Base-by-base conservation (phyloP, 1,284 basidiomycete genomes). In the Boletus chippewaensis region DNA sequence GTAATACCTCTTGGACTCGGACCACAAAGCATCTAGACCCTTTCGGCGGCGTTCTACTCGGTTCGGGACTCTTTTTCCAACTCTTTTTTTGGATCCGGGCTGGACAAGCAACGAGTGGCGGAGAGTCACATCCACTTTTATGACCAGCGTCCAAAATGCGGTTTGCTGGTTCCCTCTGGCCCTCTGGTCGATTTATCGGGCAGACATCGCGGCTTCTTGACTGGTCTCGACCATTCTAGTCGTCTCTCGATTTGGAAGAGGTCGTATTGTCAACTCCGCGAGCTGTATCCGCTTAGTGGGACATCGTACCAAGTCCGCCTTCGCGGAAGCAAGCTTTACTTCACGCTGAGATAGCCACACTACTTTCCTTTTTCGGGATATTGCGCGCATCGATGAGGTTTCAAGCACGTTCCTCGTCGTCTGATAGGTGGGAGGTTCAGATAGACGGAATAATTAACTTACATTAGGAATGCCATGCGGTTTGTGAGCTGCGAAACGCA, bases 221-320 rank as follows among this genome's bases (percentile, higher is more conserved):
- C 48, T 28, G 7, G 12, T 38, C 36, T 34, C 26, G n/a, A 35
- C 45, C 57, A 45, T 61, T 51, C 56, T 59, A 55, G 29, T 45
- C 36, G 35, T 35, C 61, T 57, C 64, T 63, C 62, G 49, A 66
- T 68, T 68, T 66, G 59, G 65, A 61, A 56, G 49, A 61, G 40
- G 45, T 41, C 32, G 36, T 20, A 40, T 34, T 29, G 51, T 44
- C 55, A 65, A 65, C 64, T 65, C 64, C 64, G 64, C 64, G 64
- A 64, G 61, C 57, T 36, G 42, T 41, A 35, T 26, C 53, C 57
- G 52, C 59, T 55, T 49, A 51, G 51, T 51, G 51, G 20, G 31
- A 46, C 51, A n/a, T 12, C 10, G 40, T 22, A 47, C 47, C 40
- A 65, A 65, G 62, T 65, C 54, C 62, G 58, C 59, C 50, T 50